Conservation (phyloP, 192 early-diverging fungal genomes). For the Mortierella claussenii region DNA sequence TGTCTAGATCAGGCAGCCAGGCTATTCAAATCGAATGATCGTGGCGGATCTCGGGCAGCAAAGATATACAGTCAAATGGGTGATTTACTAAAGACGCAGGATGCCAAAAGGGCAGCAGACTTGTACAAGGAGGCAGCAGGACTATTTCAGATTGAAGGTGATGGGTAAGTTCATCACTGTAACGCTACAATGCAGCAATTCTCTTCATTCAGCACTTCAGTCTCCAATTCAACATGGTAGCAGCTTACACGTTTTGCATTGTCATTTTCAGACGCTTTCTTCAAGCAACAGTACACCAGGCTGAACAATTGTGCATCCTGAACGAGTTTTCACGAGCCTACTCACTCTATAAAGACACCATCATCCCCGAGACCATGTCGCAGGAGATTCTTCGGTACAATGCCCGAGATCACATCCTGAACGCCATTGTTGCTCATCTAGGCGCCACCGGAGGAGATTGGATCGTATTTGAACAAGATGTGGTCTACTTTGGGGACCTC, state of each 20-base stretch:
- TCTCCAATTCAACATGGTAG: too few relatives aligned
- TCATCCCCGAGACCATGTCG: slow-evolving; percentile 46
- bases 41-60: slow-evolving; percentile 31
- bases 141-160: slow-evolving; percentile 42
- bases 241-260: too few relatives aligned
- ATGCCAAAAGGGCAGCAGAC: slow-evolving; percentile 14
- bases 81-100: slow-evolving; percentile 20
- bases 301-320: slow-evolving; percentile 24
- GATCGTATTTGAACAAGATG: slow-evolving; percentile 30
- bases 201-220: too few relatives aligned
- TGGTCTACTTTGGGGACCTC: slow-evolving; percentile 23
- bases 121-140: slow-evolving; percentile 51
- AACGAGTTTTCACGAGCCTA: slow-evolving; percentile 18
- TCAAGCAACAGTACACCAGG: slow-evolving; percentile 18
- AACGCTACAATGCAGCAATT: too few relatives aligned
- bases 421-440: slow-evolving; percentile 37
- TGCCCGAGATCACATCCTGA: slow-evolving; percentile 38
- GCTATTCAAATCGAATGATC: slow-evolving; percentile 41
- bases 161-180: slow-evolving; percentile 55
- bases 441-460: slow-evolving; percentile 34
- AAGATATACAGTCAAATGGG: slow-evolving; percentile 32
- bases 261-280: slow-evolving; percentile 21
- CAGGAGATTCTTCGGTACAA: slow-evolving; percentile 37
- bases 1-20: slow-evolving; percentile 37
- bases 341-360: slow-evolving; percentile 20